Evolutionary conservation across 108 stramenopile species (phyloP).

Genomic region (Stephanodiscus triporus): DNA sequence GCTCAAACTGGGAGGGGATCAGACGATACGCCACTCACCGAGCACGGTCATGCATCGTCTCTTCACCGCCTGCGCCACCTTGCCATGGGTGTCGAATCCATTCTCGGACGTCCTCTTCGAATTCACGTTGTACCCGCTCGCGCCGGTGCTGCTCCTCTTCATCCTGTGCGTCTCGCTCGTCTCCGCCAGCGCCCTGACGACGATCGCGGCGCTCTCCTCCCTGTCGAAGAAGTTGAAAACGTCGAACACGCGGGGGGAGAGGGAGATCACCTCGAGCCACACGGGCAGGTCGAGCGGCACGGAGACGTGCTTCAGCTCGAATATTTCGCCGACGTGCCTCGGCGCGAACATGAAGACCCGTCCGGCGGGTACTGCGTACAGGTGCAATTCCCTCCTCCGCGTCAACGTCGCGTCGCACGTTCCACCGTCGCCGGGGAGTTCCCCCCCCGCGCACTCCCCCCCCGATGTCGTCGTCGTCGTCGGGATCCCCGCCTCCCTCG

Average conservation of each 20-base stretch:
- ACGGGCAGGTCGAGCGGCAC: conserved; percentile 54
- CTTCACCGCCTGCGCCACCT: conserved; percentile 66
- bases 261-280: conserved; percentile 68
- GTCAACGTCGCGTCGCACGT: conserved; percentile 24
- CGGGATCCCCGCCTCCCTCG: conserved; percentile 16
- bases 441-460: conserved; percentile 15
- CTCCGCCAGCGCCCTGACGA: conserved; percentile 68
- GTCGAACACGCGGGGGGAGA: conserved; percentile 83
- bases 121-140: conserved; percentile 63
- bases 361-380: conserved; percentile 88
- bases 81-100: conserved; percentile 89
- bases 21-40: background rate
- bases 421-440: conserved; percentile 10
- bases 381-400: conserved; percentile 42
- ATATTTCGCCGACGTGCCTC: conserved; percentile 78
- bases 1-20: conserved; percentile 52
- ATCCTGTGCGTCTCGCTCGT: conserved; percentile 71
- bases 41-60: conserved; percentile 45
- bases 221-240: conserved; percentile 82
- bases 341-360: conserved; percentile 90
- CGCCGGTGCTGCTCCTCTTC: conserved; percentile 82
- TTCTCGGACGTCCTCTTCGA: conserved; percentile 75
- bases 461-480: conserved; percentile 1
- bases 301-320: conserved; percentile 74
- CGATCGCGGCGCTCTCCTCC: conserved; percentile 66